phyloP scores from a whole-genome alignment of 257 asterid genomes.

The Pogostemon cablin region DNA sequence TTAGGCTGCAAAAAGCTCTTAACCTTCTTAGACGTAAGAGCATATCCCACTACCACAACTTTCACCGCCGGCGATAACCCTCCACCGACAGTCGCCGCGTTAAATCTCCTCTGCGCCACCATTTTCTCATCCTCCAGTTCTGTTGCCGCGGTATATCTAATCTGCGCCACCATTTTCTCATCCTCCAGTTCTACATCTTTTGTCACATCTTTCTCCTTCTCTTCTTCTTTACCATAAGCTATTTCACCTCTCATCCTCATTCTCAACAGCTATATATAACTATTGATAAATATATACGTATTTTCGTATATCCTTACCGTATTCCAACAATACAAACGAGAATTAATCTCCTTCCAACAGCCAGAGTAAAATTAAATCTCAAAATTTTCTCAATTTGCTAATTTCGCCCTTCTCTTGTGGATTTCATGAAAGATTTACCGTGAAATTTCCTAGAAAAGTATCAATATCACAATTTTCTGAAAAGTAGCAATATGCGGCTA shows the following conservation, averaged over 20 bases:
- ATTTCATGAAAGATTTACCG: slow-evolving; percentile 17
- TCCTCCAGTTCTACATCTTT: slow-evolving; percentile 41
- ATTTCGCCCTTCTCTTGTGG: slow-evolving; percentile 21
- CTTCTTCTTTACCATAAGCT: slow-evolving; percentile 34
- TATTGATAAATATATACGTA: not conserved
- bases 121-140: slow-evolving; percentile 30
- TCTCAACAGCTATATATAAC: slow-evolving; percentile 27
- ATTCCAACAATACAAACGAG: slow-evolving; percentile 25
- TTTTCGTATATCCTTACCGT: slow-evolving; percentile 10
- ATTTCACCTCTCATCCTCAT: slow-evolving; percentile 50
- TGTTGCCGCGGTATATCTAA: slow-evolving; percentile 43
- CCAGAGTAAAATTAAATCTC: not conserved
- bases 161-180: slow-evolving; percentile 44
- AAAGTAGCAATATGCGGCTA: slow-evolving; percentile 28
- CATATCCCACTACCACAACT: slow-evolving; percentile 83
- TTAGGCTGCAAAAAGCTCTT: slow-evolving; percentile 95
- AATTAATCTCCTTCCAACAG: slow-evolving; percentile 34
- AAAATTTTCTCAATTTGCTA: not conserved
- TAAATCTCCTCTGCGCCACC: slow-evolving; percentile 42
- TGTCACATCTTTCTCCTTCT: slow-evolving; percentile 32
- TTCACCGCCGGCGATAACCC: slow-evolving; percentile 46
- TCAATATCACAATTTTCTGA: slow-evolving; percentile 23
- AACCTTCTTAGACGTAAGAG: slow-evolving; percentile 86
- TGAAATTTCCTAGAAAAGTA: slow-evolving; percentile 19
- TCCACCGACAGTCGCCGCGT: slow-evolving; percentile 46